Percentiles rank a stretch among this genome's conserved stretches.
These are phyloP conservation scores for Cercospora sp. DNA, from an alignment of 2,329 filamentous ascomycete genomes.

Conservation along the genomic window DNA sequence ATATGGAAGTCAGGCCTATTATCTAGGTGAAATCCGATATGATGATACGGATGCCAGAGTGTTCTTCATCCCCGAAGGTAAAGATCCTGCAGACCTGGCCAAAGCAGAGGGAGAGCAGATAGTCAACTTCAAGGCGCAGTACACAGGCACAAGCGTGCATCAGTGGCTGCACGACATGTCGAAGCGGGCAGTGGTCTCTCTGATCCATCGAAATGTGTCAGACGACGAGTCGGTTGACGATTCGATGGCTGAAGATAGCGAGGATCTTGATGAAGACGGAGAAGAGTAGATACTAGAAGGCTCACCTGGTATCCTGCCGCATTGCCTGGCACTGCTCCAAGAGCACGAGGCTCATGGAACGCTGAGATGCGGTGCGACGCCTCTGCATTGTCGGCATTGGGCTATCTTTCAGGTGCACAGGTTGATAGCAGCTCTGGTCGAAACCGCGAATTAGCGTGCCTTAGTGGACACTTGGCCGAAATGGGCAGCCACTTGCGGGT, in stretches of 20 bases:
- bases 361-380: background rate
- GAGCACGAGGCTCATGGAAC: background rate
- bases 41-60: background rate
- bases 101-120: background rate
- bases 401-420: background rate
- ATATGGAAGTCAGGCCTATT: background rate
- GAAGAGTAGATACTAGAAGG: background rate
- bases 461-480: background rate
- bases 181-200: constrained; percentile 17
- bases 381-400: background rate
- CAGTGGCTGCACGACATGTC: constrained; percentile 19
- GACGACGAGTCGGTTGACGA: background rate
- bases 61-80: constrained; percentile 14
- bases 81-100: background rate
- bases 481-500: background rate
- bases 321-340: background rate
- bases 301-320: background rate
- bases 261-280: background rate
- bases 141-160: constrained; percentile 3
- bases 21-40: background rate
- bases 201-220: background rate
- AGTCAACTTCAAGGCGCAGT: constrained; percentile 11
- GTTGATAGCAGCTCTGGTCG: background rate
- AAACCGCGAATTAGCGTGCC: background rate
- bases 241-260: background rate